A percentile compares a stretch with the other conserved stretches of the same genome.
Evolutionary conservation across 495 filamentous ascomycete genomes (phyloP).

Genomic region (Penicillium salamii): DNA sequence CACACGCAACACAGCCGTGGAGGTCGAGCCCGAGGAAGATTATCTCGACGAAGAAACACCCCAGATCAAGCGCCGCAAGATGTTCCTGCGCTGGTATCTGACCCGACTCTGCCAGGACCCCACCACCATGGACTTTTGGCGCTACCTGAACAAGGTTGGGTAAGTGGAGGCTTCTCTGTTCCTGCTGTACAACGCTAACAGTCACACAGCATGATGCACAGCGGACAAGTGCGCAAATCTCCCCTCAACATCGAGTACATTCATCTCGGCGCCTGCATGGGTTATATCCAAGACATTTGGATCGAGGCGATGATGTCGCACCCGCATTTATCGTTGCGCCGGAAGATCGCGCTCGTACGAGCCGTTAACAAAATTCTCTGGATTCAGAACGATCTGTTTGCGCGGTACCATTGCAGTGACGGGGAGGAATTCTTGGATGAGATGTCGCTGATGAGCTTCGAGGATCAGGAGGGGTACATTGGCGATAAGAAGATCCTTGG

Average conservation of each 20-base stretch:
- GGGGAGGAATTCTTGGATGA: conserved; percentile 68
- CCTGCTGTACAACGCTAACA: background rate
- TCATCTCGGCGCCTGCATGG: conserved; percentile 65
- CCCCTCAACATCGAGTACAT: conserved; percentile 73
- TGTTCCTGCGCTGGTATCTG: conserved; percentile 70
- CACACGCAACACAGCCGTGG: conserved; percentile 62
- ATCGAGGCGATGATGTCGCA: conserved; percentile 71
- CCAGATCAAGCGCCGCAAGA: conserved; percentile 71
- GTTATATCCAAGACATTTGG: conserved; percentile 71
- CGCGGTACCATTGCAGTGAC: conserved; percentile 70
- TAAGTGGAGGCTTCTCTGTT: conserved; percentile 17
- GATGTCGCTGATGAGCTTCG: conserved; percentile 44
- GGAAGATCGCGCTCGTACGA: conserved; percentile 66
- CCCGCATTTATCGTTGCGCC: conserved; percentile 56
- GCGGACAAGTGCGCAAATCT: conserved; percentile 59
- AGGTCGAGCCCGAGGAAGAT: conserved; percentile 57
- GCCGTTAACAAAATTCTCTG: conserved; percentile 62
- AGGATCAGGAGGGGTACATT: conserved; percentile 62
- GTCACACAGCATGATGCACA: conserved; percentile 61
- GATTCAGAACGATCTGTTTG: conserved; percentile 80
- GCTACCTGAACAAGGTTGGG: conserved; percentile 77
- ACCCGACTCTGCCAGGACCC: conserved; percentile 68
- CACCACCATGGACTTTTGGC: conserved; percentile 70
- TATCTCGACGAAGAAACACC: conserved; percentile 61
- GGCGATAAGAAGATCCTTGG: conserved; percentile 49